These are phyloP conservation scores for Phytopythium ostracodes DNA, from an alignment of 352 stramenopile species.

Conservation along the genomic window DNA sequence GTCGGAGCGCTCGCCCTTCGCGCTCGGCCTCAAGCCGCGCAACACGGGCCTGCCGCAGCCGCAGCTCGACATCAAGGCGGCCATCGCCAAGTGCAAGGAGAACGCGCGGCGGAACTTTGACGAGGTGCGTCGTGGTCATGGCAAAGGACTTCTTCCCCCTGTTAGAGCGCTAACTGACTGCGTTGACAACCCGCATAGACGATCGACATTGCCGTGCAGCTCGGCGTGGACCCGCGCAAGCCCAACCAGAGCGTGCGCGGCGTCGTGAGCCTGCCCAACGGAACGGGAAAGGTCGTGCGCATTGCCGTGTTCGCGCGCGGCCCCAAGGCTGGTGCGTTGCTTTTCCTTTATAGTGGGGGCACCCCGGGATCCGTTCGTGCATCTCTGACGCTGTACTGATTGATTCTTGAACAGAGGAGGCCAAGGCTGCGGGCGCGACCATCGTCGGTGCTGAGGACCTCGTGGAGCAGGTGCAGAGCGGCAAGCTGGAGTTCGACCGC, in stretches of 20 bases:
- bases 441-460: slow-evolving; percentile 91
- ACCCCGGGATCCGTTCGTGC: neutral
- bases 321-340: slow-evolving; percentile 57
- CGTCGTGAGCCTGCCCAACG: slow-evolving; percentile 82
- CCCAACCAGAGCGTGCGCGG: slow-evolving; percentile 87
- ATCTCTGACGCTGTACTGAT: neutral
- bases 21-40: slow-evolving; percentile 61
- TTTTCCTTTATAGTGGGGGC: too few relatives aligned
- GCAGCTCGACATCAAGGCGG: slow-evolving; percentile 54
- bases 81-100: slow-evolving; percentile 53
- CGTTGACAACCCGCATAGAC: slow-evolving; percentile 34
- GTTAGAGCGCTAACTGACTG: neutral
- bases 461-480: slow-evolving; percentile 85
- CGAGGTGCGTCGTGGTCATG: slow-evolving; percentile 37
- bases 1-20: slow-evolving; percentile 49
- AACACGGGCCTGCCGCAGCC: slow-evolving; percentile 43
- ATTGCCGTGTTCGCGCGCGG: slow-evolving; percentile 91
- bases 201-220: slow-evolving; percentile 78
- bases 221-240: slow-evolving; percentile 85
- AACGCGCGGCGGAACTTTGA: slow-evolving; percentile 77
- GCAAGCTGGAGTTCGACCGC: slow-evolving; percentile 89
- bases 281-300: slow-evolving; percentile 82
- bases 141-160: neutral
- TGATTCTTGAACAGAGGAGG: slow-evolving; percentile 49
- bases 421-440: slow-evolving; percentile 83